Conservation (phyloP, 2,329 filamentous ascomycete species). For the Talaromyces piceae region DNA sequence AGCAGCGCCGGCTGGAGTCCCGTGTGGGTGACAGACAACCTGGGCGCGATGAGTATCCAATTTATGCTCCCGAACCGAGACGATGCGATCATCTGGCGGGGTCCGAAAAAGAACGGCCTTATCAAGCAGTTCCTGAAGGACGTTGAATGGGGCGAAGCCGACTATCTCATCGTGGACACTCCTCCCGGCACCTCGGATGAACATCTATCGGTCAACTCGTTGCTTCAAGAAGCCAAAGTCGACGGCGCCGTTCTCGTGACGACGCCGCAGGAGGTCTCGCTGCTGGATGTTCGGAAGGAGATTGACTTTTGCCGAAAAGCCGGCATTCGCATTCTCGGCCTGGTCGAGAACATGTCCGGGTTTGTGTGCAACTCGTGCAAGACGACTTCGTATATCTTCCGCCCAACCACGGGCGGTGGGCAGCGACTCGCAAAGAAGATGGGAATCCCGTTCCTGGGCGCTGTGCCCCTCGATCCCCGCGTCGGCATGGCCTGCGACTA, state of each 20-base stretch:
- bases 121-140: constrained; percentile 98
- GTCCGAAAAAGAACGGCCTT: constrained; percentile 95
- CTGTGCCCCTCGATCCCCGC: constrained; percentile 83
- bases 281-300: constrained; percentile 92
- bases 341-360: constrained; percentile 97
- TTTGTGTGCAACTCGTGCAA: constrained; percentile 94
- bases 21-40: constrained; percentile 89
- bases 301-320: constrained; percentile 97
- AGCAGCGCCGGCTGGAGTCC: constrained; percentile 86
- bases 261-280: constrained; percentile 86
- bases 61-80: constrained; percentile 95
- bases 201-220: constrained; percentile 87
- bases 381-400: constrained; percentile 75
- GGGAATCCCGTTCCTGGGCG: constrained; percentile 78
- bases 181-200: constrained; percentile 94
- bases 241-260: constrained; percentile 90
- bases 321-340: constrained; percentile 74
- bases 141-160: constrained; percentile 93
- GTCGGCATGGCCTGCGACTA: constrained; percentile 97
- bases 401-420: constrained; percentile 83
- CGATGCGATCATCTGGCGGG: constrained; percentile 94
- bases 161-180: constrained; percentile 89
- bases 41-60: constrained; percentile 94
- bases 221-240: constrained; percentile 83
- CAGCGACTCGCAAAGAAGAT: constrained; percentile 74